Evolutionary conservation across 805 yeast genomes (phyloP), one percentile per base, ranked within the genome.

Genomic region (Starmerella sp.): DNA sequence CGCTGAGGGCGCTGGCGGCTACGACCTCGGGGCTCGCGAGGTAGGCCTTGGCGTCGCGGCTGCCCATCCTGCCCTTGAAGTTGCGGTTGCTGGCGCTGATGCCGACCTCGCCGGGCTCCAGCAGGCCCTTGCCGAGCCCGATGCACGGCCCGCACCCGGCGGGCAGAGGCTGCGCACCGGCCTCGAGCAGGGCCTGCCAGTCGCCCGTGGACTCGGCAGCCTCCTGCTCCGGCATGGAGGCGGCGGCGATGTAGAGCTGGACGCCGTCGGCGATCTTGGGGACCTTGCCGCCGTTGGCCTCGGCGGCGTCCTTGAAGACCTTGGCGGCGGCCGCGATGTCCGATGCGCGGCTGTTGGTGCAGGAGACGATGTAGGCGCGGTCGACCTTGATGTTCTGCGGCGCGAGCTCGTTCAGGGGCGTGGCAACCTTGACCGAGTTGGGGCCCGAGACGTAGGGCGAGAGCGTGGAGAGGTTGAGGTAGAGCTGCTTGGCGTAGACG

Each of bases 91-190:
- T 93, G 56, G 98, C 98, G 60, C 96, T 86, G 65, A 93, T 93
- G 61, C 99, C 98, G 56, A 93, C 95, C 71, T 93, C 97, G 46
- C 98, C 98, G 37, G 87, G 91, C 71, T 93, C 83, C 62, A 93
- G 75, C 60, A 93, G 75, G 50, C 99, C 99, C 32, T 95, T 77
- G 54, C 99, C 99, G 54, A 93, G 75, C 37, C 99, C 99, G 67
- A 93, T 93, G 75, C 99, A 93, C 30, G 99, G 99, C 47, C 99
- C 99, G 74, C 99, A 93, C 22, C 99, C 99, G n/a, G 98, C 95
- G 22, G 97, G 97, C 63, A 93, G 79, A 37, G 96, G 87, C 63
- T 74, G 86, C 57, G 96, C 95, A 52, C 99, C 99, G 9, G 97
- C 96, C 54, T 83, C 91, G 48, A 93, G 65, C 56, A 93, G 76